These are phyloP conservation scores for Chlorella sp. DNA, from an alignment of 139 green algal species.

Conservation along the genomic window DNA sequence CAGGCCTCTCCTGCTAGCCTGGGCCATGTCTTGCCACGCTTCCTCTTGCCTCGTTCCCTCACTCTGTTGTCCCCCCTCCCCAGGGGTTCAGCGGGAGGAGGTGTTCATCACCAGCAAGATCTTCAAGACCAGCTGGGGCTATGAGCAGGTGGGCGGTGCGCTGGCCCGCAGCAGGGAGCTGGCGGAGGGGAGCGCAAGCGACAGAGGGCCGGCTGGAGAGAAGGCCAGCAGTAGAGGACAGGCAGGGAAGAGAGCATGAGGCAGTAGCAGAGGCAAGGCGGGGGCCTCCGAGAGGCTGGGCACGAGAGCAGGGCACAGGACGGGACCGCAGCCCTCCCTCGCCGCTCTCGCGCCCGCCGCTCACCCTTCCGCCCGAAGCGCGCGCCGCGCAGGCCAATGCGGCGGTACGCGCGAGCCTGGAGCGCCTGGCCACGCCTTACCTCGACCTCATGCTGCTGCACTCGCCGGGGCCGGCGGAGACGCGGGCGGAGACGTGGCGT, in stretches of 20 bases:
- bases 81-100: slow-evolving; percentile 13
- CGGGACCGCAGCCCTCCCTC: no score
- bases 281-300: no score
- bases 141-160: slow-evolving; percentile 5
- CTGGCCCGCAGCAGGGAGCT: background rate
- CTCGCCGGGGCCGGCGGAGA: slow-evolving; percentile 30
- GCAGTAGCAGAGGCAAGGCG: no score
- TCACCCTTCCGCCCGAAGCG: no score
- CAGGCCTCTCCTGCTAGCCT: no score
- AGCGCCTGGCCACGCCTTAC: slow-evolving; percentile 5
- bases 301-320: background rate
- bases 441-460: slow-evolving; percentile 63
- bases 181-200: background rate
- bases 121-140: slow-evolving; percentile 24
- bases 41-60: background rate
- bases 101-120: slow-evolving; percentile 64
- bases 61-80: no score
- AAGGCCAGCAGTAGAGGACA: no score
- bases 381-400: no score
- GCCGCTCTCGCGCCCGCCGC: no score
- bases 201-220: background rate
- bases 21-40: no score
- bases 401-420: slow-evolving; percentile 7
- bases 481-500: slow-evolving; percentile 55
- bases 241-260: no score